Percentiles rank a stretch among this genome's conserved stretches.
phyloP scores from a whole-genome alignment of 1,139 yeast genomes.

The Suhomyces anneliseae region DNA sequence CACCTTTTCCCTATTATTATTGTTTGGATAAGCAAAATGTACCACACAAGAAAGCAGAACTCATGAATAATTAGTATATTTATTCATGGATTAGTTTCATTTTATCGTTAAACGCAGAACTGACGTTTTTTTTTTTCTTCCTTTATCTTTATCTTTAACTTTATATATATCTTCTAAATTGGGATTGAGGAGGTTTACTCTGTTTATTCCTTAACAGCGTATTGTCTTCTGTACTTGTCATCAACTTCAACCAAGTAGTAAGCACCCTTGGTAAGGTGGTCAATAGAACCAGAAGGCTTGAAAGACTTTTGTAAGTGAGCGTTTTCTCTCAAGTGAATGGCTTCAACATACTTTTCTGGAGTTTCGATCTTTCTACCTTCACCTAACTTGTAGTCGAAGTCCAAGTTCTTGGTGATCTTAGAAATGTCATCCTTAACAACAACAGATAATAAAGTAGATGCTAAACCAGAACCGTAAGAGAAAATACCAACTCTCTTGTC shows the following conservation, averaged over 20 bases:
- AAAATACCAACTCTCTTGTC: slow-evolving; percentile 87
- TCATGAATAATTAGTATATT: too few relatives aligned
- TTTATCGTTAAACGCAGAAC: too few relatives aligned
- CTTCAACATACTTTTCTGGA: slow-evolving; percentile 80
- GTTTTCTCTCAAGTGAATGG: slow-evolving; percentile 82
- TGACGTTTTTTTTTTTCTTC: too few relatives aligned
- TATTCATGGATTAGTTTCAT: too few relatives aligned
- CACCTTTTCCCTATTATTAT: too few relatives aligned
- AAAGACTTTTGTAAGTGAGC: slow-evolving; percentile 79
- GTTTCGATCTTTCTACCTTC: slow-evolving; percentile 64
- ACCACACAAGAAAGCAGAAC: too few relatives aligned
- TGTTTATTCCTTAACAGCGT: slow-evolving; percentile 59
- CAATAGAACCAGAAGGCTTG: slow-evolving; percentile 78
- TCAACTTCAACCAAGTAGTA: slow-evolving; percentile 84
- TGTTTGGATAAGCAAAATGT: too few relatives aligned
- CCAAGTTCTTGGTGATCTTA: slow-evolving; percentile 61
- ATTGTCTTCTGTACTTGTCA: slow-evolving; percentile 84
- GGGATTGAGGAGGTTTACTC: too few relatives aligned
- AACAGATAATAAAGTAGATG: slow-evolving; percentile 83
- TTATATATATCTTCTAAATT: too few relatives aligned
- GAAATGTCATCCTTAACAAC: slow-evolving; percentile 81
- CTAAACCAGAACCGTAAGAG: slow-evolving; percentile 98
- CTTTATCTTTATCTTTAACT: too few relatives aligned
- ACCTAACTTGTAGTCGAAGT: slow-evolving; percentile 66
- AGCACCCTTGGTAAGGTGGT: slow-evolving; percentile 68